These are phyloP conservation scores for Nemania sp. DNA, from an alignment of 2,329 filamentous ascomycete species.

Conservation along the genomic window DNA sequence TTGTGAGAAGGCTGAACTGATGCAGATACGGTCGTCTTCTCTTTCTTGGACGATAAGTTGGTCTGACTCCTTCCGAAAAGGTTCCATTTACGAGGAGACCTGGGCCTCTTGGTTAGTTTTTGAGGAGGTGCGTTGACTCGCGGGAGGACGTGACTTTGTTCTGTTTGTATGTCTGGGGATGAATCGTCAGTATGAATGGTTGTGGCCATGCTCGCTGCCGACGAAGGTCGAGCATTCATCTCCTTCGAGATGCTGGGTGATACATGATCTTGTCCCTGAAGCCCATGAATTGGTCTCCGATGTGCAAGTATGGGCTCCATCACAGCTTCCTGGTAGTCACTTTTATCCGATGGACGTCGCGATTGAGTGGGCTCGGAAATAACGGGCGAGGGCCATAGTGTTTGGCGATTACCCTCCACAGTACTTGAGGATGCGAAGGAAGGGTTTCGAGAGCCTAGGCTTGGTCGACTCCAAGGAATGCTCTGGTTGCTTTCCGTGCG, in stretches of 20 bases:
- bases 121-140: slow-evolving; percentile 47
- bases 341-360: slow-evolving; percentile 59
- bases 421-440: slow-evolving; percentile 50
- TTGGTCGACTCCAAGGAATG: slow-evolving; percentile 46
- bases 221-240: slow-evolving; percentile 55
- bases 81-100: slow-evolving; percentile 66
- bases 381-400: slow-evolving; percentile 60
- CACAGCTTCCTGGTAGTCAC: slow-evolving; percentile 54
- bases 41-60: slow-evolving; percentile 46
- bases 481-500: slow-evolving; percentile 58
- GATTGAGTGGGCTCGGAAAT: slow-evolving; percentile 44
- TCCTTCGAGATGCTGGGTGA: slow-evolving; percentile 57
- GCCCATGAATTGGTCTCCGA: slow-evolving; percentile 58
- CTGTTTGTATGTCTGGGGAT: slow-evolving; percentile 47
- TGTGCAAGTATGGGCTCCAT: slow-evolving; percentile 59
- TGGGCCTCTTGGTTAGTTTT: slow-evolving; percentile 60
- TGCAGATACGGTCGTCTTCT: slow-evolving; percentile 49
- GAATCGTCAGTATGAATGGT: slow-evolving; percentile 63
- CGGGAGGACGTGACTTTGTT: slow-evolving; percentile 41
- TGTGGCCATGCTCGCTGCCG: slow-evolving; percentile 61
- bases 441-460: slow-evolving; percentile 48
- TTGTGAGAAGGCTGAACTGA: slow-evolving; percentile 54
- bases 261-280: slow-evolving; percentile 50
- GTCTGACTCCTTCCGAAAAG: slow-evolving; percentile 62
- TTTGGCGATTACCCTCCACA: slow-evolving; percentile 47